Base-by-base conservation (phyloP, 2,329 filamentous ascomycete species). In the Chrysoporthe puriensis region DNA sequence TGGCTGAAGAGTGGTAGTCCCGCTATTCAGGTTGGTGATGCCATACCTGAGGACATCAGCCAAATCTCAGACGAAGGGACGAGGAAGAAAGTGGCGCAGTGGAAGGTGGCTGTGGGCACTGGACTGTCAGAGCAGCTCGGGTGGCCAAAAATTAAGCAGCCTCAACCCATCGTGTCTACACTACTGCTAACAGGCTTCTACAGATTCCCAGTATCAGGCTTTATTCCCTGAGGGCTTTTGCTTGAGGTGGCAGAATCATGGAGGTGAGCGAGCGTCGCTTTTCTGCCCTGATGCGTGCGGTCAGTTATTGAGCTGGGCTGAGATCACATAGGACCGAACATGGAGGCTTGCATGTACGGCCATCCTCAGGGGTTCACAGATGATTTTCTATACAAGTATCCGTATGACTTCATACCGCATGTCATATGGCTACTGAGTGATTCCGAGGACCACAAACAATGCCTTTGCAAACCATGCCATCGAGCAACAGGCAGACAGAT, bases 361-460 rank as follows among this genome's bases (percentile, higher is more conserved):
- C 66, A 70, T 21, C 62, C 66, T 3, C 57, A 60, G 44, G 66
- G 64, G 46, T 68, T 62, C 54, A 59, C 68, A 2, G 68, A 70
- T 32, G 66, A 68, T 14, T 70, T 71, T 77, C 78, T 85, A 4
- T 86, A 82, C 73, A 84, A 83, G 73, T 84, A 81, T 56, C 84
- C 84, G 0, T 83, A 85, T 66, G 84, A 86, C 70, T 85, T 86
- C 68, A 82, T 81, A 4, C 76, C 84, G 9, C 84, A 86, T 69
- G 70, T 85, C 34, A 77, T 86, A 61, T 86, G 84, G 84, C 79
- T 86, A 2, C 75, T 83, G 8, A 84, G 83, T 42, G 73, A 76
- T 18, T 85, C 84, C 16, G 77, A 75, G 68, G 81, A 84, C 71
- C 82, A 83, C 59, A 78, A 73, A 57, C 82, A 85, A 69, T 86